These are phyloP conservation scores for Hemisphaericaspora subhashii DNA, from an alignment of 1,139 yeast genomes.

Conservation along the genomic window DNA sequence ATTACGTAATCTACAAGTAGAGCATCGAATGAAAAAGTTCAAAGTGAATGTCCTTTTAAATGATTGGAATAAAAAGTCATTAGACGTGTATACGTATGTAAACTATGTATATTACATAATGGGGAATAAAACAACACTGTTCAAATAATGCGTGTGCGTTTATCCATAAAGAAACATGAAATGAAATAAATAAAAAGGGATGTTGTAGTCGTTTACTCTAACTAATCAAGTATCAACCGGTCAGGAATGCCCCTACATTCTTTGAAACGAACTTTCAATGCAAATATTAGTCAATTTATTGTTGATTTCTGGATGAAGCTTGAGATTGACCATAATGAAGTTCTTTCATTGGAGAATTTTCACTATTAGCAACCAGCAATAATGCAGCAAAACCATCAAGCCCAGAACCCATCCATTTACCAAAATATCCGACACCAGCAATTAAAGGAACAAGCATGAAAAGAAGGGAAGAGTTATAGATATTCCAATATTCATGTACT, in stretches of 20 bases:
- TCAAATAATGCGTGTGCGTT: too few relatives aligned
- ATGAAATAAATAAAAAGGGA: conserved; percentile 2
- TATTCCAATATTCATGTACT: conserved; percentile 50
- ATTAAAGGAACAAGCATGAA: conserved; percentile 42
- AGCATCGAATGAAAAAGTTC: too few relatives aligned
- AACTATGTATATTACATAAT: background rate
- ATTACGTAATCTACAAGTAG: background rate
- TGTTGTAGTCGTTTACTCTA: too few relatives aligned
- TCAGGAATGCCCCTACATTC: background rate
- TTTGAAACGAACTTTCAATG: background rate
- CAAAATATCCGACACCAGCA: conserved; percentile 35
- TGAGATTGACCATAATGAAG: conserved; percentile 43
- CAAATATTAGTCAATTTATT: background rate
- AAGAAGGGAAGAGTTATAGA: conserved; percentile 36
- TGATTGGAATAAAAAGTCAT: too few relatives aligned
- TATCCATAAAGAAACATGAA: too few relatives aligned
- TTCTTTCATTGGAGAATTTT: conserved; percentile 39
- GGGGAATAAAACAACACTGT: too few relatives aligned
- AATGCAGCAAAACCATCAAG: conserved; percentile 35
- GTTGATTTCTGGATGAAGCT: background rate
- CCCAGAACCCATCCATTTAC: conserved; percentile 31
- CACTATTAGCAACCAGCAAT: conserved; percentile 36
- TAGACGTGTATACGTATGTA: background rate
- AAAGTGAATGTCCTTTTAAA: too few relatives aligned
- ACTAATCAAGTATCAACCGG: too few relatives aligned